Evolutionary conservation across 352 stramenopile genomes (phyloP), one percentile per base, ranked within the genome.

Genomic region (Globisporangium paroecandrum): DNA sequence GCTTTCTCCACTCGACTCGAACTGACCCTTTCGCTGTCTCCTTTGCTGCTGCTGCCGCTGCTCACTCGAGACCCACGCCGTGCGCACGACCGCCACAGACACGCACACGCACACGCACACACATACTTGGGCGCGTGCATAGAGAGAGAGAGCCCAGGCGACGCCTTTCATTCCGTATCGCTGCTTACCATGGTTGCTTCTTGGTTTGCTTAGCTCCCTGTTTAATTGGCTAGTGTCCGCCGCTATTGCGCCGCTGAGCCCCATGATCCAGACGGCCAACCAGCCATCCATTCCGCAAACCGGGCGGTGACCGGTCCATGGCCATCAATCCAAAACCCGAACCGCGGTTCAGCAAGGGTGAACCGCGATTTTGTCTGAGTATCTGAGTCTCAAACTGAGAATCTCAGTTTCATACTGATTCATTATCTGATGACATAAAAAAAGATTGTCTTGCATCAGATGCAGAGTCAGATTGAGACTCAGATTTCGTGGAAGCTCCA

Each of bases 161-260:
- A 22, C 18, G 18, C 43, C 15, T 65, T 55, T 43, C 56, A 29
- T 62, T 49, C 32, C 32, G 32, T 20, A 55, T 24, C n/a, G 15
- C 46, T 67, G 58, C 84, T 81, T 93, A 93, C 85, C 85, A 93
- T 93, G 81, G 79, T 90, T 79, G 83, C 84, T 92, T 87, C 71
- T 81, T 89, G 77, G 76, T 89, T 81, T 77, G 77, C 77, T 80
- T 85, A 86, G 78, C 80, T 93, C 82, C 82, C 85, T 91, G 82
- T 91, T 89, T 83, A 85, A 92, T 78, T 80, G 78, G 78, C 78
- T 86, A 87, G 71, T 87, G 77, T 69, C 75, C 65, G 59, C 56
- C 69, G 73, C 68, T 76, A 68, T 77, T 68, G 60, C 47, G 41
- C 2, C 18, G 59, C 63, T 3, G 56, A 62, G 13, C 61, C 18